Conservation (phyloP, 345 rosid genomes). For the Nephelium lappaceum region DNA sequence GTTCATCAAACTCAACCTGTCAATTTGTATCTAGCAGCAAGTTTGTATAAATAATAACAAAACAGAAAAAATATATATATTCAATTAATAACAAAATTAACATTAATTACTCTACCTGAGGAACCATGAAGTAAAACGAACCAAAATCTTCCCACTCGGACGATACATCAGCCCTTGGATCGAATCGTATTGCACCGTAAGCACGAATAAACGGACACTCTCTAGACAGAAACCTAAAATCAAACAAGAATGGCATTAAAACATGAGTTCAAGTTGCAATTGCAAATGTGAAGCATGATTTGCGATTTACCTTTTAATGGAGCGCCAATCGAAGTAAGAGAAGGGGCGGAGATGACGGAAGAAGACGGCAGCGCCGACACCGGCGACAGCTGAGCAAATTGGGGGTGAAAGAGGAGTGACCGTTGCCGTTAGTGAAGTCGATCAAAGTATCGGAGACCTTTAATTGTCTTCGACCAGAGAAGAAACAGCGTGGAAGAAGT, state of each 20-base stretch:
- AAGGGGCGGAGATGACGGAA: slow-evolving; percentile 68
- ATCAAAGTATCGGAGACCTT: slow-evolving; percentile 33
- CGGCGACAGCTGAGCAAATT: slow-evolving; percentile 69
- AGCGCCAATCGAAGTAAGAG: slow-evolving; percentile 75
- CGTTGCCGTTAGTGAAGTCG: slow-evolving; percentile 42
- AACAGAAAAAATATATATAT: neutral
- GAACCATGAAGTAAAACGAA: slow-evolving; percentile 78
- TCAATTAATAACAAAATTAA: neutral
- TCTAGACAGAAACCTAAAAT: slow-evolving; percentile 62
- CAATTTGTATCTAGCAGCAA: slow-evolving; percentile 45
- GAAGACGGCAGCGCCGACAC: slow-evolving; percentile 80
- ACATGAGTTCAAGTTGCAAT: neutral
- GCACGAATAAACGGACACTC: slow-evolving; percentile 82
- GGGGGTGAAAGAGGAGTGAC: slow-evolving; percentile 19
- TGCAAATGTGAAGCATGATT: neutral
- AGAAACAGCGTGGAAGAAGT: slow-evolving; percentile 70
- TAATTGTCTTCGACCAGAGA: slow-evolving; percentile 56
- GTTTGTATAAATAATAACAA: slow-evolving; percentile 33
- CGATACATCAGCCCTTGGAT: slow-evolving; percentile 55
- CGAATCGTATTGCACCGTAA: slow-evolving; percentile 87
- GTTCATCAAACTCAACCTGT: slow-evolving; percentile 92
- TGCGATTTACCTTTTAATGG: slow-evolving; percentile 64
- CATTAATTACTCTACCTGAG: slow-evolving; percentile 54
- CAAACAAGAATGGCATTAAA: slow-evolving; percentile 1
- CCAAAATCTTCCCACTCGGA: slow-evolving; percentile 85